These are phyloP conservation scores for Didymella lethalis DNA, from an alignment of 2,329 filamentous ascomycete genomes.

Conservation along the genomic window DNA sequence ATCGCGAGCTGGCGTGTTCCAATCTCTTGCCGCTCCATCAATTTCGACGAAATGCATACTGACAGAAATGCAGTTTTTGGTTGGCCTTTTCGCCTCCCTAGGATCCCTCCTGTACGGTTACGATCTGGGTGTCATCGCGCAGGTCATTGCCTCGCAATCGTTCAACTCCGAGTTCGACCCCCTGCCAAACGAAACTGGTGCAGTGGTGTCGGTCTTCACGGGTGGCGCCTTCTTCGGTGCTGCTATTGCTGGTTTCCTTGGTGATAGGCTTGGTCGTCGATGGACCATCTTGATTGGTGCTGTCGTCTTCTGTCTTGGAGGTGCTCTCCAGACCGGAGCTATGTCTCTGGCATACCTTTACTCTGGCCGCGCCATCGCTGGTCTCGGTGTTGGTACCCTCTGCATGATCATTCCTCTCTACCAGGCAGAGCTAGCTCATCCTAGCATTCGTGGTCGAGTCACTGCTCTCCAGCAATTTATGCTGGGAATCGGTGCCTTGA, in stretches of 20 bases:
- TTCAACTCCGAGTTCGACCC: slow-evolving; percentile 55
- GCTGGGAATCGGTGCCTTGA: slow-evolving; percentile 76
- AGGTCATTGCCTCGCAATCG: slow-evolving; percentile 59
- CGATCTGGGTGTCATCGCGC: slow-evolving; percentile 67
- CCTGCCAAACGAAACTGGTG: slow-evolving; percentile 61
- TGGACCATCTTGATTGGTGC: slow-evolving; percentile 76
- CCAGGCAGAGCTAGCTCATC: slow-evolving; percentile 81
- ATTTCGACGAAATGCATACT: slow-evolving; percentile 8
- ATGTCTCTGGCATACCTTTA: slow-evolving; percentile 68
- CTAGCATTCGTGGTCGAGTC: slow-evolving; percentile 76
- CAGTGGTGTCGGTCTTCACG: slow-evolving; percentile 80
- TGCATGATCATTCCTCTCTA: slow-evolving; percentile 75
- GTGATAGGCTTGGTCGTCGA: slow-evolving; percentile 72
- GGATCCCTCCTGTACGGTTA: slow-evolving; percentile 67
- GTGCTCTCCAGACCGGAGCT: slow-evolving; percentile 76
- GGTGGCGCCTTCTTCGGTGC: slow-evolving; percentile 77
- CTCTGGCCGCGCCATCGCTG: slow-evolving; percentile 73
- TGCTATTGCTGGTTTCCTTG: slow-evolving; percentile 67
- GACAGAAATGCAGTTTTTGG: slow-evolving; percentile 58
- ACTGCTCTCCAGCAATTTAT: slow-evolving; percentile 84
- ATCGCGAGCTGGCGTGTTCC: not conserved
- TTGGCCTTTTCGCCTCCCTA: slow-evolving; percentile 66
- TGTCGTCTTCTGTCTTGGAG: slow-evolving; percentile 75
- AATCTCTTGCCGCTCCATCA: too few species aligned
- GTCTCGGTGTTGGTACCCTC: slow-evolving; percentile 68